These are phyloP conservation scores for Venturia effusa DNA, from an alignment of 2,329 filamentous ascomycete species.

Conservation along the genomic window DNA sequence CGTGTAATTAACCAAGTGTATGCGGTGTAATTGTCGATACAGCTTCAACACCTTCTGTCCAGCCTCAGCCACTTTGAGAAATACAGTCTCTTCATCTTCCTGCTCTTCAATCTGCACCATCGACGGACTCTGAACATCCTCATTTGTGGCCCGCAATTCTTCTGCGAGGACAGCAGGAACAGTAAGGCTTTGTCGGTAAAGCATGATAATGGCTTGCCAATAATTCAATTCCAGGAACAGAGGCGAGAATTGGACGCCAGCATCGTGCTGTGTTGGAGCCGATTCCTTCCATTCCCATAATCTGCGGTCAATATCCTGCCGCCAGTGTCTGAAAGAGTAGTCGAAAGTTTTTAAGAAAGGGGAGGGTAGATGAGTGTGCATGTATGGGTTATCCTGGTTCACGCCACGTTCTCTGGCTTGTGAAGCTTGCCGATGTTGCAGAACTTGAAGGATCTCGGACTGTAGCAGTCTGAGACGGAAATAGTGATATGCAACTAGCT, in stretches of 20 bases:
- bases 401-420: conserved; percentile 57
- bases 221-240: conserved; percentile 93
- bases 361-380: conserved; percentile 68
- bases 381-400: conserved; percentile 57
- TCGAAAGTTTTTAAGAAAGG: conserved; percentile 77
- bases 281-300: conserved; percentile 78
- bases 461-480: conserved; percentile 80
- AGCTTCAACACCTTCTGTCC: conserved; percentile 86
- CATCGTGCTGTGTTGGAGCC: conserved; percentile 65
- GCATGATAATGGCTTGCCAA: conserved; percentile 93
- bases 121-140: conserved; percentile 49
- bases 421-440: conserved; percentile 85
- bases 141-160: conserved; percentile 52
- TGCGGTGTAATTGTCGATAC: conserved; percentile 79
- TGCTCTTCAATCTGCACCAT: conserved; percentile 53
- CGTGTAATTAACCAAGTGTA: conserved; percentile 88
- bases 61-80: conserved; percentile 88
- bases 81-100: conserved; percentile 83
- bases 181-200: conserved; percentile 82
- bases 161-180: conserved; percentile 76
- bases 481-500: conserved; percentile 84
- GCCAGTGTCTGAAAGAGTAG: conserved; percentile 72
- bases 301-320: conserved; percentile 73
- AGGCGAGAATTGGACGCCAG: conserved; percentile 78
- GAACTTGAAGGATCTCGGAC: conserved; percentile 87